Evolutionary conservation across 2,329 filamentous ascomycete species (phyloP), one percentile per base, ranked within the genome.

Genomic region (Neonectria ditissima): DNA sequence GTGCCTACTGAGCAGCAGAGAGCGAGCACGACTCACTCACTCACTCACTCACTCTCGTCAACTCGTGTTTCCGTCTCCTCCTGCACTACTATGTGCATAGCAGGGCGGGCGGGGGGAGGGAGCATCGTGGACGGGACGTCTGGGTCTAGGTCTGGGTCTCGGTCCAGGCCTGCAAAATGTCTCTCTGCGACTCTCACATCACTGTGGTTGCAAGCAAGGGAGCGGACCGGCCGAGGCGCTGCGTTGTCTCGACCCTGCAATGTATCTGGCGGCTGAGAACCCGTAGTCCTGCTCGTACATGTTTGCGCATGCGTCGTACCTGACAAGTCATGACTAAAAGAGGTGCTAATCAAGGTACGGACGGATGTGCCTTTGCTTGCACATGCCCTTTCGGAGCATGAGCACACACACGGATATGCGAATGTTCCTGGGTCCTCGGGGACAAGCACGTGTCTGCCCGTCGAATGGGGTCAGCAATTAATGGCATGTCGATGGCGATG

Each of bases 401-500:
- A 13, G 11, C 10, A 47, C 24, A 48, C 34, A 53, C 9, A 11
- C 26, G 37, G 28, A 24, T 14, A 48, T 48, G 41, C 54, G 10
- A 32, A 56, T 39, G 43, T 56, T 22, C 54, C 11, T 48, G 14
- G 11, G 53, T 37, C 14, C 37, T 20, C 4, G 32, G 20, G 13
- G 53, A 52, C 51, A 53, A 56, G 59, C 59, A 62, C 53, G 53
- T 62, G 59, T 62, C 47, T 56, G 8, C 37, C 26, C 59, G 50
- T 55, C 54, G n/a, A 53, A 62, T 43, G 54, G 53, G 53, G 53
- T 55, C 58, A 61, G 58, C 44, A 47, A 47, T 52, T 37, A 44
- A 62, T 62, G 59, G 59, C 59, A 62, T 62, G 59, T 62, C 47
- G 59, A 56, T 62, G 59, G 44, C 47, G 59, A 62, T 56, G 59